phyloP scores from a whole-genome alignment of 768 basidiomycete genomes.

The Tylopilus subfusipes region DNA sequence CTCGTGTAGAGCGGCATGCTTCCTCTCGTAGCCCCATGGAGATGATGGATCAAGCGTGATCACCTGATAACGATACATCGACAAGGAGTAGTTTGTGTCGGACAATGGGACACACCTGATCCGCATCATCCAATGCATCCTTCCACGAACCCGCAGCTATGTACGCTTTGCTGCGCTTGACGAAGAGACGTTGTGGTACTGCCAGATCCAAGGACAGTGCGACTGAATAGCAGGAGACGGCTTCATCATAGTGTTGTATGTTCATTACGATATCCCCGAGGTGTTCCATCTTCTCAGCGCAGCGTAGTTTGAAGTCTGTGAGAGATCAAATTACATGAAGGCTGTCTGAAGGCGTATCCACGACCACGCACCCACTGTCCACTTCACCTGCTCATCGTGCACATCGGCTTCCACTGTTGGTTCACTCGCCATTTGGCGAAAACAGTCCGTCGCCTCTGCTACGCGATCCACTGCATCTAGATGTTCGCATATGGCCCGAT shows the following conservation, averaged over 20 bases:
- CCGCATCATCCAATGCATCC: not conserved
- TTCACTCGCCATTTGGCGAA: not conserved
- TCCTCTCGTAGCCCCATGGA: not conserved
- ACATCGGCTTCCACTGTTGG: not conserved
- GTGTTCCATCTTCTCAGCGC: not conserved
- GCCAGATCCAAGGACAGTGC: not conserved
- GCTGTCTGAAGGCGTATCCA: too few species aligned
- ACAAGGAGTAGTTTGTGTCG: not conserved
- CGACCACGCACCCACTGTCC: not conserved
- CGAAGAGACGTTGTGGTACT: not conserved
- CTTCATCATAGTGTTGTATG: not conserved
- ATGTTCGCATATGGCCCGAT: not conserved
- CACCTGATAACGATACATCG: not conserved
- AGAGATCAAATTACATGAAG: too few species aligned
- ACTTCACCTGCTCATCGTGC: not conserved
- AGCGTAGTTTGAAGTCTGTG: not conserved
- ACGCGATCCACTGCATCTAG: not conserved
- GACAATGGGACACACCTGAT: not conserved
- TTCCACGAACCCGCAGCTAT: not conserved
- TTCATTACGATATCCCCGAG: not conserved
- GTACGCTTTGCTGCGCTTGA: not conserved
- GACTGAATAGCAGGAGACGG: not conserved
- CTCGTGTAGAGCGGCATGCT: not conserved
- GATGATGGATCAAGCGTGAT: not conserved
- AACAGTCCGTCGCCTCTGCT: not conserved